Percentiles rank a stretch among this genome's conserved stretches.
Conservation (phyloP, 2,329 filamentous ascomycete species). For the Elsinoe arachidis region DNA sequence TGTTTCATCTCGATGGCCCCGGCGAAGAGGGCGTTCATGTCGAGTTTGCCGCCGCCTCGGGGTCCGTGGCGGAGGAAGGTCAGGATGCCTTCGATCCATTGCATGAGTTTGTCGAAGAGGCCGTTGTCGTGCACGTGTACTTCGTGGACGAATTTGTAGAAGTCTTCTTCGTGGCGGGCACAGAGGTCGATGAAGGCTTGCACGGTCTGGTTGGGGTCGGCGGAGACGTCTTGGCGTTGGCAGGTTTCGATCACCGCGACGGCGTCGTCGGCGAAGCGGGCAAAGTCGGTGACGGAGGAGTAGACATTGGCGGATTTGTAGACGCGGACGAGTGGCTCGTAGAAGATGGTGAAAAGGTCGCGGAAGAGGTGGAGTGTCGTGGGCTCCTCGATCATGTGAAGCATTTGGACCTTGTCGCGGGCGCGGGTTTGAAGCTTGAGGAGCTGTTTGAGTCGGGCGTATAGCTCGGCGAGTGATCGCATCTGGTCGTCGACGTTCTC, state of each 20-base stretch:
- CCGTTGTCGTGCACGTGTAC: conserved; percentile 96
- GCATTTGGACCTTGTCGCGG: conserved; percentile 95
- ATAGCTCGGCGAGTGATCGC: conserved; percentile 80
- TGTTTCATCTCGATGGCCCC: conserved; percentile 60
- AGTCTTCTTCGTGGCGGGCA: conserved; percentile 86
- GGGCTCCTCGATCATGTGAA: conserved; percentile 87
- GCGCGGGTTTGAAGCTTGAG: conserved; percentile 86
- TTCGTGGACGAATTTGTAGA: conserved; percentile 98
- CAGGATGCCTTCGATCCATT: conserved; percentile 91
- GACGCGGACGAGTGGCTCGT: conserved; percentile 90
- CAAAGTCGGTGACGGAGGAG: conserved; percentile 93
- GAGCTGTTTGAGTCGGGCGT: conserved; percentile 89
- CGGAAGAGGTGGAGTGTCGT: conserved; percentile 95
- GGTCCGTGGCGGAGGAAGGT: conserved; percentile 87
- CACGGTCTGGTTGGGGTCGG: conserved; percentile 95
- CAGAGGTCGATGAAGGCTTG: conserved; percentile 97
- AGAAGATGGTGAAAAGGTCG: conserved; percentile 97
- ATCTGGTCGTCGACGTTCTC: conserved; percentile 82
- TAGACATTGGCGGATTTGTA: conserved; percentile 99
- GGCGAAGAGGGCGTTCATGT: conserved; percentile 89
- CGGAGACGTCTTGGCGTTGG: conserved; percentile 70
- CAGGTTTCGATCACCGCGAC: conserved; percentile 67
- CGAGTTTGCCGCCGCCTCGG: conserved; percentile 65
- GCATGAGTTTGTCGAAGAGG: conserved; percentile 91
- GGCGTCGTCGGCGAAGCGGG: conserved; percentile 83